Evolutionary conservation across 257 asterid genomes (phyloP), one percentile per base, ranked within the genome.

Genomic region (Nicotiana attenuata): DNA sequence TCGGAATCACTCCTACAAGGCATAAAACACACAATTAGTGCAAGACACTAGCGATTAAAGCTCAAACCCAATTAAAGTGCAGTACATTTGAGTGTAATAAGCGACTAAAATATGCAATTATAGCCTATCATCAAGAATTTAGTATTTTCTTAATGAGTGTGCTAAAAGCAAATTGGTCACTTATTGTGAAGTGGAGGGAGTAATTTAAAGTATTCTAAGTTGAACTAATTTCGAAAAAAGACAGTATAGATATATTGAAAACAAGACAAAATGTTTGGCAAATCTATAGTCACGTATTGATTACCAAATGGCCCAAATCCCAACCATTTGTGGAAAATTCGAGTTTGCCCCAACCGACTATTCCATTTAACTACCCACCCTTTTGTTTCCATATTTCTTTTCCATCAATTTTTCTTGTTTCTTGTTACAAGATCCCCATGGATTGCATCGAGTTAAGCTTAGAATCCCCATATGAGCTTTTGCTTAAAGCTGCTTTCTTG

Each of bases 391-490:
- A 20, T 10, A 60, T 53, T 69, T 52, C 17, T 52, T 52, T 69
- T 15, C 28, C 61, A 73, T 50, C 41, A 7, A 24, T 75, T 33
- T 24, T 15, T 50, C 14, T 45, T 20, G 20, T 17, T 15, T 14
- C 7, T 28, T 71, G 13, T 71, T 45, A 41, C 47, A n/a, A 45
- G 76, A 41, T 66, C 56, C 3, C 69, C 38, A 91, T 90, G 97
- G 91, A 82, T 68, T 83, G 79, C 56, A 55, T 52, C 5, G 63
- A 85, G 80, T 81, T 84, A 17, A 80, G 80, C 13, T 82, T 80
- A 22, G 88, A 86, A 26, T 87, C 97, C 13, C 94, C 94, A 59
- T 89, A 83, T 82, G 82, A 69, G 84, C 89, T 86, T 82, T 76
- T 94, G 73, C 84, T 90, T 81, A 33, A 63, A 82, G 94, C 92